Base-by-base conservation (phyloP, 2,329 filamentous ascomycete species). In the Aureobasidium sp. region DNA sequence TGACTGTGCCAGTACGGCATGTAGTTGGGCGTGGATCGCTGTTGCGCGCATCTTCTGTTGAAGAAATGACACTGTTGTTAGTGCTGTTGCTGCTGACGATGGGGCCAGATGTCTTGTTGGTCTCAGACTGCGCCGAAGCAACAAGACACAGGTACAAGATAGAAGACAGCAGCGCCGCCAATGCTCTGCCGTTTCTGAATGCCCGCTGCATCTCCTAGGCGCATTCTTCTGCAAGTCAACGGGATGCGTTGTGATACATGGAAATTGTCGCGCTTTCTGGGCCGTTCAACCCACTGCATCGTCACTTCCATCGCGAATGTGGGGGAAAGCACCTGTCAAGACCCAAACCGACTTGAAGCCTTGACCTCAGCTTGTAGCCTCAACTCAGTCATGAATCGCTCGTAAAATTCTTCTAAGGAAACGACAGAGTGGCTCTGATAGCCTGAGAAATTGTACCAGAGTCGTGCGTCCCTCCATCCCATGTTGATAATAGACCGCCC, bases 1-100 rank as follows among this genome's bases (percentile, higher is more conserved):
- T 92, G 71, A 90, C 85, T 1, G 87, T 90, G 67, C 84, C 83
- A 64, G 74, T 79, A 14, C 74, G 75, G 70, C 79, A 82, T 53
- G 75, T 78, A 22, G 72, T 45, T 12, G 51, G 62, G 27, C 58
- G 58, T 25, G 20, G 5, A 3, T 56, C 60, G 22, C 4, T 47
- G n/a, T 27, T 48, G 20, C 44, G 55, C 4, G 27, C 42, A 48
- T 48, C 44, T 8, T 44, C 25, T 31, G 45, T 51, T 25, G 44
- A 31, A 29, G 57, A 49, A 36, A 14, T 48, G 20, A 17, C 25
- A 15, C 25, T 47, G 48, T 6, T 17, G 29, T 27, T 51, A 36
- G 5, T 44, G 39, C 25, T 61, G 47, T 31, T 37, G 31, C 47
- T 51, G 44, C 37, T 49, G 39, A 45, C 27, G 12, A 14, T 14